Base-by-base conservation (phyloP, 2,329 filamentous ascomycete genomes). In the Didymella lethalis region DNA sequence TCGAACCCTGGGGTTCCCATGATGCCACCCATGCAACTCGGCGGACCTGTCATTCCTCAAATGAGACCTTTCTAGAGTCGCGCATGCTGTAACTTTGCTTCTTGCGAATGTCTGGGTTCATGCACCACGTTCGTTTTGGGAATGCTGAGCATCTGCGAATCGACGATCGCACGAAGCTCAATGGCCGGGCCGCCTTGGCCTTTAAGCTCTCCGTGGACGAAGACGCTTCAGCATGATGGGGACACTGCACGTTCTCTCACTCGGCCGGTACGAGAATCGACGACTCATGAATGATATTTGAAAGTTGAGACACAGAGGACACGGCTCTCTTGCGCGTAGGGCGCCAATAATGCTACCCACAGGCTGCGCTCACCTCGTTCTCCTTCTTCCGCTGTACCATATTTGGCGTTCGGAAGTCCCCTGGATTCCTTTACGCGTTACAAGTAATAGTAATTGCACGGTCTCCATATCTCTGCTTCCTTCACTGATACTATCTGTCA, bases 31-130 rank as follows among this genome's bases (percentile, higher is more conserved):
- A 59, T 48, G n/a, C 62, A 65, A 40, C 59, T 68, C 23, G 66
- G 67, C 26, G 64, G 64, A 18, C 63, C 70, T 44, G 64, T 64
- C 45, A 71, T 70, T 54, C 62, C 68, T 57, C 69, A 71, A 38
- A 72, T 73, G 69, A 67, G 68, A 48, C 64, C 67, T n/a, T 75
- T 65, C 53, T 76, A 64, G 64, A 32, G 18, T 10, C 28, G 28
- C 20, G 10, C 31, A 25, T 34, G 4, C 26, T n/a, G n/a, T 25
- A 18, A 25, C 36, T 6, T 47, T 18, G 31, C 10, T 40, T 29
- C 20, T 29, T 49, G 41, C 41, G 50, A 47, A 45, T 14, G 7
- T 50, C 10, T 31, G 41, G 56, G 41, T 18, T 54, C 48, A 23
- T 34, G 40, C 46, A 48, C 45, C 28, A 40, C 40, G 12, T 36